Percentiles rank a stretch among this genome's conserved stretches.
Evolutionary conservation across 345 rosid genomes (phyloP).

Genomic region (Corymbia maculata): DNA sequence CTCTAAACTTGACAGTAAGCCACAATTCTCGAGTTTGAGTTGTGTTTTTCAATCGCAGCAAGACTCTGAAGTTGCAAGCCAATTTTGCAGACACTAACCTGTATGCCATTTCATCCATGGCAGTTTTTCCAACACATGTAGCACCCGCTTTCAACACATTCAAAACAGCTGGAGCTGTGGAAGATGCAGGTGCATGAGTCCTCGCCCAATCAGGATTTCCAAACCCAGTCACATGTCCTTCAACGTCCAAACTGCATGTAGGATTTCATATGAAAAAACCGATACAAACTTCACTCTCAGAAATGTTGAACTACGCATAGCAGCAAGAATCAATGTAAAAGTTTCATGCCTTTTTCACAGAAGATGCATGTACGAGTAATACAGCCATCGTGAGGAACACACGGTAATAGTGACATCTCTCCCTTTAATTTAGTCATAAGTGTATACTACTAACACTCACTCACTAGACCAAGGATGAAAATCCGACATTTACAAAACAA

Average conservation of each 20-base stretch:
- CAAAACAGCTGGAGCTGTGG: conserved; percentile 62
- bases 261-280: background rate
- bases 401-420: background rate
- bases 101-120: conserved; percentile 97
- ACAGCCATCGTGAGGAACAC: background rate
- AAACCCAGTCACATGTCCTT: conserved; percentile 75
- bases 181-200: conserved; percentile 62
- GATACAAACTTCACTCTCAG: background rate
- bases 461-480: background rate
- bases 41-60: background rate
- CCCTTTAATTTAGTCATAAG: background rate
- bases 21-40: background rate
- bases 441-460: background rate
- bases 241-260: conserved; percentile 61
- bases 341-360: background rate
- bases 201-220: conserved; percentile 94
- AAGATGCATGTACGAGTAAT: background rate
- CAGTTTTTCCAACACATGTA: conserved; percentile 53
- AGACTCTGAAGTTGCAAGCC: background rate
- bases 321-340: background rate
- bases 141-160: conserved; percentile 67
- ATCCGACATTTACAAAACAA: background rate
- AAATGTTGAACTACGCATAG: background rate
- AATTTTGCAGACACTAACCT: conserved; percentile 23
- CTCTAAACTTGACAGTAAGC: background rate